These are phyloP conservation scores for Pichia eremophila DNA, from an alignment of 805 yeast species.

Conservation along the genomic window DNA sequence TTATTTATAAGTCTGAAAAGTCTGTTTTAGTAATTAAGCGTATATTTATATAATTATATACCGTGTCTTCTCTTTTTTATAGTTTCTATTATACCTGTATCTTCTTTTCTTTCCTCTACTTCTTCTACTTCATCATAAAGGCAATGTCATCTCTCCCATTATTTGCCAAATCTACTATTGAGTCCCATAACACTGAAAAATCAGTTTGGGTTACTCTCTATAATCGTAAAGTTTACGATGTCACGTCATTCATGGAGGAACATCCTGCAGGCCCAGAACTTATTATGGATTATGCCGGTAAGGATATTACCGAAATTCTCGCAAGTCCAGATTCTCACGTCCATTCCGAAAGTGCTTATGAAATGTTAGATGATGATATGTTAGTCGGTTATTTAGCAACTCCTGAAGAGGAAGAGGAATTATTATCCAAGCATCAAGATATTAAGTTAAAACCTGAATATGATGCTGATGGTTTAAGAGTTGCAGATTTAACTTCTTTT, in stretches of 20 bases:
- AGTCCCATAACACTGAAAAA: constrained; percentile 38
- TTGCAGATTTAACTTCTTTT: constrained; percentile 42
- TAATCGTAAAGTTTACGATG: constrained; percentile 75
- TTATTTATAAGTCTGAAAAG: no score
- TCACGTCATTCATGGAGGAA: constrained; percentile 60
- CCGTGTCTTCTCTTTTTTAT: not conserved
- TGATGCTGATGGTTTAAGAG: constrained; percentile 15
- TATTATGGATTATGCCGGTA: constrained; percentile 50
- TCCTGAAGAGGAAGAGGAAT: constrained; percentile 62
- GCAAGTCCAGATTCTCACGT: constrained; percentile 61
- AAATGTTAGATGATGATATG: constrained; percentile 78
- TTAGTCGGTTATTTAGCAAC: constrained; percentile 81
- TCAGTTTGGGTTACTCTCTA: constrained; percentile 79
- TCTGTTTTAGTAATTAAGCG: no score
- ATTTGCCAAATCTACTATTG: constrained; percentile 43
- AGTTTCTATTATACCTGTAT: not conserved
- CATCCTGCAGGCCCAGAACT: constrained; percentile 64
- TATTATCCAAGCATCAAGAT: constrained; percentile 47
- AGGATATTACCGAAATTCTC: constrained; percentile 63
- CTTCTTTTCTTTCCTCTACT: not conserved
- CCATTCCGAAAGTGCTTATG: constrained; percentile 84
- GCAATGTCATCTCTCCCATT: constrained; percentile 39
- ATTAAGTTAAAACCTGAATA: constrained; percentile 32
- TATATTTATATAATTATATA: no score
- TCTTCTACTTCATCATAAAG: not conserved